Conservation (phyloP, 768 basidiomycete species). For the Clavulina sp. region DNA sequence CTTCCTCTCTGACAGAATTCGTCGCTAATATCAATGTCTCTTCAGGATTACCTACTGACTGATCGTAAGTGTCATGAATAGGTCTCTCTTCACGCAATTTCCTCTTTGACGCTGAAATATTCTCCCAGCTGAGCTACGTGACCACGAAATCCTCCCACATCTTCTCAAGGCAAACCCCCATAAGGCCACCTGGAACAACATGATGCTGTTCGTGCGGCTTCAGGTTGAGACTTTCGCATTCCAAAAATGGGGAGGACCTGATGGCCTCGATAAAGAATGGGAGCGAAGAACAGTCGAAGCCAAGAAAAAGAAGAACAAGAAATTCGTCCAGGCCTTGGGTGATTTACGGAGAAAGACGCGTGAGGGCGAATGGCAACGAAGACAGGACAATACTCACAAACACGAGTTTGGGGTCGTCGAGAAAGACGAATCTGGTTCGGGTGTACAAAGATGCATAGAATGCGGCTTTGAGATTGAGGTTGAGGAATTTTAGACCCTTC, state of each 20-base stretch:
- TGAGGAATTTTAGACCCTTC: slow-evolving; percentile 53
- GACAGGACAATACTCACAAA: slow-evolving; percentile 74
- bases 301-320: slow-evolving; percentile 79
- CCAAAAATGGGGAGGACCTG: slow-evolving; percentile 94
- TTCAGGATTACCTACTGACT: slow-evolving; percentile 82
- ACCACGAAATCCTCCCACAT: slow-evolving; percentile 84
- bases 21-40: not conserved
- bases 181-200: slow-evolving; percentile 89
- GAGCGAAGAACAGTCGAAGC: slow-evolving; percentile 62
- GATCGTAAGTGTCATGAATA: slow-evolving; percentile 41
- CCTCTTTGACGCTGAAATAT: not conserved
- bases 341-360: slow-evolving; percentile 73
- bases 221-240: slow-evolving; percentile 95
- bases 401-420: slow-evolving; percentile 56
- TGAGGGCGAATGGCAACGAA: slow-evolving; percentile 77
- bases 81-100: not conserved
- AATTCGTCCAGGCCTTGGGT: slow-evolving; percentile 79
- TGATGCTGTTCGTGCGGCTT: slow-evolving; percentile 92
- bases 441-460: slow-evolving; percentile 60
- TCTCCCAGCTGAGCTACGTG: slow-evolving; percentile 73
- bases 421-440: slow-evolving; percentile 30
- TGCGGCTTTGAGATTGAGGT: slow-evolving; percentile 88
- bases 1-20: not conserved
- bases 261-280: slow-evolving; percentile 79
- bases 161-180: slow-evolving; percentile 89